Base-by-base conservation (phyloP, 2,329 filamentous ascomycete species). In the Apiospora marii region DNA sequence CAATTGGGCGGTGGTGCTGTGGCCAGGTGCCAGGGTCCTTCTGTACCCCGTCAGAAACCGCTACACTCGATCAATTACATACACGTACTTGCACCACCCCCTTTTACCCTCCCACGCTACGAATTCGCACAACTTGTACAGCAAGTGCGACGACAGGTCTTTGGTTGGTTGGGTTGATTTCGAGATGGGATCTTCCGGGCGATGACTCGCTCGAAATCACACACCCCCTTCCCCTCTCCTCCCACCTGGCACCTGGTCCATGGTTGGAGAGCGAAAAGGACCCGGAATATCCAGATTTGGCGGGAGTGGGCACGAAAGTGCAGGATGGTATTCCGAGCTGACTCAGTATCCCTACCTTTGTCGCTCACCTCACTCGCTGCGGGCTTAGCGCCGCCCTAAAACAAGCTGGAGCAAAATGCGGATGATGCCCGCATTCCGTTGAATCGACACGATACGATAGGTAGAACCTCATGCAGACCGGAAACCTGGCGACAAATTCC, bases 321-420 rank as follows among this genome's bases (percentile, higher is more conserved):
- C 58, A 64, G 30, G 58, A 64, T 14, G 34, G 41, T 64, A 64
- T 64, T 64, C 58, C 8, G 34, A 64, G 58, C 34, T 64, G 58
- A 64, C 34, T 64, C 58, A 64, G 58, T 64, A 64, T 64, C 58
- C 58, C 58, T 64, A 64, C 58, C 58, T 64, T 41, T 64, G 34
- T 41, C 58, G 34, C 34, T 64, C 58, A 41, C 34, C 16, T 37
- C n/a, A 22, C 58, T 64, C 58, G 58, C 58, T 41, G 58, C 34
- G 22, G 58, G 19, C 13, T 64, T 64, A 41, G 58, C 58, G 58
- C 58, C 58, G 58, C 58, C 58, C 58, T 41, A 64, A 41, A 64
- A 41, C 34, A 22, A 22, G 58, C 30, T 64, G 58, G 30, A 64
- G 27, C 19, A 10, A n/a, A 49, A 37, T 64, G 58, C 58, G 58